Conservation (phyloP, 2,329 filamentous ascomycete species). For the Westerdykella ornata region DNA sequence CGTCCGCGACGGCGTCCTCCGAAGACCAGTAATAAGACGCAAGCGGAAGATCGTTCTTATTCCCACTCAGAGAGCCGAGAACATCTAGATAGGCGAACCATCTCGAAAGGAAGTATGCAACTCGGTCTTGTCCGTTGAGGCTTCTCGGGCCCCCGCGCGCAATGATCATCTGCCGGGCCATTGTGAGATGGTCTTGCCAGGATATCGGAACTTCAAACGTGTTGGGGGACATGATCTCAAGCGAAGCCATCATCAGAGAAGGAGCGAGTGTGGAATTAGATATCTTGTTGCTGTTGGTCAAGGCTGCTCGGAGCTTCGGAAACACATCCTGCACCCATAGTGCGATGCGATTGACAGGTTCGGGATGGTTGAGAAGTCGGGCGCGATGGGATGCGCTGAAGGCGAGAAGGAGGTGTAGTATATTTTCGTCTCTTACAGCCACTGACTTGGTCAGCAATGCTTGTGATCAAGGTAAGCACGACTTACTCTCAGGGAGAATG, state of each 20-base stretch:
- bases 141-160: conserved; percentile 55
- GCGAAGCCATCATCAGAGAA: conserved; percentile 75
- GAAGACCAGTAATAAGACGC: conserved; percentile 39
- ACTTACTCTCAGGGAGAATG: conserved; percentile 56
- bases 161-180: conserved; percentile 69
- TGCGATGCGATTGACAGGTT: conserved; percentile 71
- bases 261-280: conserved; percentile 70
- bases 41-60: conserved; percentile 40
- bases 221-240: conserved; percentile 76
- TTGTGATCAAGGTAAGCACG: conserved; percentile 17
- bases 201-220: conserved; percentile 73
- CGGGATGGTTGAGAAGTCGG: conserved; percentile 63
- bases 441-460: conserved; percentile 42
- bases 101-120: conserved; percentile 67
- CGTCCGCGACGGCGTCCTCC: conserved; percentile 47
- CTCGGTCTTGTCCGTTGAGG: conserved; percentile 45
- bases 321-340: conserved; percentile 75
- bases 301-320: conserved; percentile 60
- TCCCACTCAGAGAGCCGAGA: conserved; percentile 63
- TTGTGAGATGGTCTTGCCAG: conserved; percentile 72
- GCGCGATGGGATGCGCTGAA: conserved; percentile 82
- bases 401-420: conserved; percentile 69
- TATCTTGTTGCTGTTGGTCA: conserved; percentile 55
- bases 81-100: conserved; percentile 85
- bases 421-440: conserved; percentile 61